Evolutionary conservation across 2,329 filamentous ascomycete genomes (phyloP).

Genomic region (Diaporthe velutina): DNA sequence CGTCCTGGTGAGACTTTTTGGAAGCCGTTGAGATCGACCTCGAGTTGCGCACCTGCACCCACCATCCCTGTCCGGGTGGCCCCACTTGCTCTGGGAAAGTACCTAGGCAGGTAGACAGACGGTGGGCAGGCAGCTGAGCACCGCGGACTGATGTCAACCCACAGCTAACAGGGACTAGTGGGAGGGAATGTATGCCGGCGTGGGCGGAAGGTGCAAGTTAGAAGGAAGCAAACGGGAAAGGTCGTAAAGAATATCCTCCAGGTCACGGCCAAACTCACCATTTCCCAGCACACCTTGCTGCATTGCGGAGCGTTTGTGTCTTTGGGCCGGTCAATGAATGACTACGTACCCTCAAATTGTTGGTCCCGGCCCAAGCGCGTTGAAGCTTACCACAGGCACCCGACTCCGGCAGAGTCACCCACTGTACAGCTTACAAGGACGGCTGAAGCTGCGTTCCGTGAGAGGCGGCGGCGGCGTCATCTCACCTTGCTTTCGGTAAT

Average conservation of each 20-base stretch:
- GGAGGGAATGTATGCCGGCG: not conserved
- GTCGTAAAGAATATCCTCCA: not conserved
- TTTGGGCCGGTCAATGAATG: not conserved
- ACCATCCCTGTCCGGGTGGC: slow-evolving; percentile 20
- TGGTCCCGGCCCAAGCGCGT: not conserved
- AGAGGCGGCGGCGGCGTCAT: not conserved
- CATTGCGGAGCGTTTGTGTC: not conserved
- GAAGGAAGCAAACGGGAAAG: not conserved
- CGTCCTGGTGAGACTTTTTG: not conserved
- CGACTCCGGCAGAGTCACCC: not conserved
- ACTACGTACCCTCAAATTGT: not conserved
- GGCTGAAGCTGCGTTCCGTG: not conserved
- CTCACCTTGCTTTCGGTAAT: not conserved
- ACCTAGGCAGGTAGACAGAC: not conserved
- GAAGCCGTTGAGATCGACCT: slow-evolving; percentile 10
- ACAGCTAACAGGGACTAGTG: not conserved
- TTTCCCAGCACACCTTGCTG: slow-evolving; percentile 1
- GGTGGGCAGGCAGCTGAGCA: slow-evolving; percentile 12
- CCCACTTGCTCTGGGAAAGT: slow-evolving; percentile 15
- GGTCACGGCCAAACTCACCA: slow-evolving; percentile 12
- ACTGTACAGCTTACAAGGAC: not conserved
- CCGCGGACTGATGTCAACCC: not conserved
- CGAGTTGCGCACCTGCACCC: slow-evolving; percentile 25
- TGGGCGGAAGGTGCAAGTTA: not conserved
- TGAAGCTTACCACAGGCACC: not conserved